These are phyloP conservation scores for Fusarium mangiferae DNA, from an alignment of 2,329 filamentous ascomycete genomes.

Conservation along the genomic window DNA sequence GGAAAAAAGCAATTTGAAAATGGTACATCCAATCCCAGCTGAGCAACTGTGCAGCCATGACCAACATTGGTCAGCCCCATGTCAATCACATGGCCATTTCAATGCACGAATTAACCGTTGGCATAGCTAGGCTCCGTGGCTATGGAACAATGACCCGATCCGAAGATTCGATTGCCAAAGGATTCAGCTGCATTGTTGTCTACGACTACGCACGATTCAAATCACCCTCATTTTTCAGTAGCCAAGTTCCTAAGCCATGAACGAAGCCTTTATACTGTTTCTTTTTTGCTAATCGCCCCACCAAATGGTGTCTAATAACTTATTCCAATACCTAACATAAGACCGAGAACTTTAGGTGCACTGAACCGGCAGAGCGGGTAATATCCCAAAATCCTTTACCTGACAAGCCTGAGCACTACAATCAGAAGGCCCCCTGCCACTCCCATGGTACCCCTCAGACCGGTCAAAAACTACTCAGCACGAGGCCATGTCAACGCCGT, in stretches of 20 bases:
- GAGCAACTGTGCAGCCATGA: conserved; percentile 39
- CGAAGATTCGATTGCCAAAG: conserved; percentile 34
- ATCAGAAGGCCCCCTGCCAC: conserved; percentile 44
- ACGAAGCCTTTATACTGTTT: conserved; percentile 18
- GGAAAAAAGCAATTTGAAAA: conserved; percentile 39
- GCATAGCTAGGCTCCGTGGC: conserved; percentile 38
- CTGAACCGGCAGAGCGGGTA: conserved; percentile 39
- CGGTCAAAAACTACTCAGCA: conserved; percentile 56
- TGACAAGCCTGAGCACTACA: conserved; percentile 31
- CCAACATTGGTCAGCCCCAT: conserved; percentile 38
- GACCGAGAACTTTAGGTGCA: conserved; percentile 42
- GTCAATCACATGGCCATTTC: conserved; percentile 43
- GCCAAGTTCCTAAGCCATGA: conserved; percentile 16
- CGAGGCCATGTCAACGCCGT: conserved; percentile 49
- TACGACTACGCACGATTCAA: conserved; percentile 29
- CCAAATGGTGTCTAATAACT: conserved; percentile 8
- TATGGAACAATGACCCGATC: conserved; percentile 36
- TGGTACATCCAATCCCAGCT: conserved; percentile 37
- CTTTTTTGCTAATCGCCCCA: not conserved
- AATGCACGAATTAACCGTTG: conserved; percentile 35
- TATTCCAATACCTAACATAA: conserved; percentile 23
- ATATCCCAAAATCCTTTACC: conserved; percentile 35
- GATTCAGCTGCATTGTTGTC: conserved; percentile 20
- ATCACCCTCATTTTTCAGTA: conserved; percentile 30
- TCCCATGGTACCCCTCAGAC: conserved; percentile 54